Evolutionary conservation across 148 eudicot species (phyloP), one percentile per base, ranked within the genome.

Genomic region (Suaeda aralocaspica): DNA sequence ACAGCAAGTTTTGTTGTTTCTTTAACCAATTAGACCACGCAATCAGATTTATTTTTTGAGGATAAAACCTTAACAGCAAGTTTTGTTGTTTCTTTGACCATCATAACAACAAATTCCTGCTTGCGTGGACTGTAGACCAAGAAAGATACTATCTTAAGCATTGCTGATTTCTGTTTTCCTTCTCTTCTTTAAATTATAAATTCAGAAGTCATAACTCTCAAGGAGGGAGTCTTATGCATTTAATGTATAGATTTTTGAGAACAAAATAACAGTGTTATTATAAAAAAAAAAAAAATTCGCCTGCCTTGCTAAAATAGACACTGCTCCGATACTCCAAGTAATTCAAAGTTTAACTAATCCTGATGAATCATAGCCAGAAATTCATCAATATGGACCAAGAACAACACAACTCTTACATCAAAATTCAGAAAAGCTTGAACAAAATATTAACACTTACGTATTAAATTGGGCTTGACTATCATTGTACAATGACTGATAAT

Each of bases 381-480:
- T 30, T 44, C 15, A 18, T 62, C 61, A 51, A 39, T 6, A 50
- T 12, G 15, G 46, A 15, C 50, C 50, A 46, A 46, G 41, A 45
- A 57, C 16, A 57, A 44, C 1, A n/a, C 21, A 59, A 48, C n/a
- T n/a, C 59, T 21, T 34, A 59, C 10, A 34, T 16, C 9, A 22
- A 53, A 22, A 3, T 5, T 53, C 9, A 21, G 28, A 36, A 59
- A 44, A 39, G 33, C 15, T 46, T 19, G 52, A 70, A 28, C 29
- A 13, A 18, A 34, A 25, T 58, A 71, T 33, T 3, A 8, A 68
- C 41, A 48, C 85, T 57, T 80, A 88, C 91, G 89, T 92, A 73
- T 89, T 91, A 58, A 94, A 91, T 77, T 87, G 84, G 21, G 92
- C 84, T 69, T 82, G 96, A 77, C 92, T 89, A 70, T 91, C 92